Evolutionary conservation across 345 rosid species (phyloP), one percentile per base, ranked within the genome.

Genomic region (Rhodamnia rubescens): DNA sequence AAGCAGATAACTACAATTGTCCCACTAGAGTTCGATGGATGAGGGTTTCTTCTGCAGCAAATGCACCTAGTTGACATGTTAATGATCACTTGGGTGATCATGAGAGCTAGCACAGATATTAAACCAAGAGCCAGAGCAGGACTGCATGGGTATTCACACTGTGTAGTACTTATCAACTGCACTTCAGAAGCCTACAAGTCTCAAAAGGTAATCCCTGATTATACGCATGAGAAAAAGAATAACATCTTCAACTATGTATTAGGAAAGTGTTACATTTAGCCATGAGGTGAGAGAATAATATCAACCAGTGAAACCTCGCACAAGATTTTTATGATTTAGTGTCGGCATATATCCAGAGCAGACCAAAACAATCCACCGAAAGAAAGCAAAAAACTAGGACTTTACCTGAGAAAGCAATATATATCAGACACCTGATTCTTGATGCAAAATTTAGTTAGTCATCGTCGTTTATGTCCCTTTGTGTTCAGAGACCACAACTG

Each of bases 401-500:
- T 36, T 36, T 36, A 36, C 40, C 40, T 36, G 3, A 36, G 40
- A 36, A 36, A 36, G 40, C 40, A 36, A 36, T 36, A n/a, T n/a
- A n/a, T n/a, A n/a, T n/a, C n/a, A n/a, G n/a, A n/a, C n/a, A n/a
- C n/a, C n/a, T n/a, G n/a, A 92, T 95, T 87, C 91, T 97, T 87
- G 98, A 97, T 92, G 98, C 95, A 16, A 95, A 94, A 84, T 92
- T 95, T 90, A 91, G 93, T 86, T 91, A 90, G 90, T 85, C 83
- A 86, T 93, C 93, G 54, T 93, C 98, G 59, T 89, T 85, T 85
- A 85, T 96, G 84, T 94, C 96, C 55, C 51, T 95, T 22, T 91
- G 92, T 89, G 87, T 96, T 89, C 99, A 96, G 88, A 93, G 98
- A 92, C 99, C 99, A 47, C 99, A 94, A 85, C 89, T 97, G 85